phyloP scores from a whole-genome alignment of 495 filamentous ascomycete genomes.

The Aspergillus cavernicola region DNA sequence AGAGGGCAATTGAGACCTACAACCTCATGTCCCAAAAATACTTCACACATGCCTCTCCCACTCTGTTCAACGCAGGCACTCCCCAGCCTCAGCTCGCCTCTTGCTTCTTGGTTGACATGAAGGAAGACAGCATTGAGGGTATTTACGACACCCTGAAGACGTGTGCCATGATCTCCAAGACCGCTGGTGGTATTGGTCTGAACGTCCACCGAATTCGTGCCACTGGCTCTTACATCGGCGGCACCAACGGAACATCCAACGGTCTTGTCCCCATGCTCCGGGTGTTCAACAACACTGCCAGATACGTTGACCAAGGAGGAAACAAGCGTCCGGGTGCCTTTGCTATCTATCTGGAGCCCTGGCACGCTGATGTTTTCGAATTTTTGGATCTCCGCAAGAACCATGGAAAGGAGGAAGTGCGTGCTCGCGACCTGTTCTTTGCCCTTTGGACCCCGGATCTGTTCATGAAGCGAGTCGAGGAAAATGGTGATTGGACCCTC shows the following conservation, averaged over 20 bases:
- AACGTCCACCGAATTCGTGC: constrained; percentile 95
- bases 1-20: constrained; percentile 93
- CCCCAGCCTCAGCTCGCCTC: constrained; percentile 90
- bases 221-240: constrained; percentile 94
- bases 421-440: constrained; percentile 95
- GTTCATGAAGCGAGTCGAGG: constrained; percentile 98
- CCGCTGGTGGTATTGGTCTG: constrained; percentile 92
- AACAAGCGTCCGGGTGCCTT: constrained; percentile 99
- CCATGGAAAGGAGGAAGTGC: constrained; percentile 96
- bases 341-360: constrained; percentile 98
- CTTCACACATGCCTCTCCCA: constrained; percentile 97
- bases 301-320: constrained; percentile 97
- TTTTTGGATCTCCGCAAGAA: constrained; percentile 98
- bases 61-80: constrained; percentile 96
- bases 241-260: constrained; percentile 96
- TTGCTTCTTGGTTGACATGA: constrained; percentile 98
- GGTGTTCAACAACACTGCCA: constrained; percentile 97
- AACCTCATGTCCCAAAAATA: constrained; percentile 96
- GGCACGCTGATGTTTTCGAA: constrained; percentile 96
- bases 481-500: constrained; percentile 92
- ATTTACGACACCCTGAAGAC: constrained; percentile 99
- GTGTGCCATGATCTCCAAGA: constrained; percentile 99
- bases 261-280: constrained; percentile 97
- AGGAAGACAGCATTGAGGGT: constrained; percentile 97
- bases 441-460: constrained; percentile 98